Base-by-base conservation (phyloP, 2,329 filamentous ascomycete genomes). In the Monilinia vaccinii-corymbosi region DNA sequence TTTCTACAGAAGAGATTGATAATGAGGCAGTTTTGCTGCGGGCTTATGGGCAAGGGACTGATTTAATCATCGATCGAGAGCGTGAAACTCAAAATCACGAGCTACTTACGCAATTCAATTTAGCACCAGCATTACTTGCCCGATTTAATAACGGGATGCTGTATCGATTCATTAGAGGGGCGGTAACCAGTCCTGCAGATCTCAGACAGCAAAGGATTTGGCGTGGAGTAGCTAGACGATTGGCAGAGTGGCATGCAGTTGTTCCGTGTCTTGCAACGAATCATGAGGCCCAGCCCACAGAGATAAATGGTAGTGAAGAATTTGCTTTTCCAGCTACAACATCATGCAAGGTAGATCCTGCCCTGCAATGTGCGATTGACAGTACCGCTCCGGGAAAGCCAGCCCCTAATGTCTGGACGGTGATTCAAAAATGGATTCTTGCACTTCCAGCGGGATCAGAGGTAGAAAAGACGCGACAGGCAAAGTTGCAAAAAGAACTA, bases 141-240 rank as follows among this genome's bases (percentile, higher is more conserved):
- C 88, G 92, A 66, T 99, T 99, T 79, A 81, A 91, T 69, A 99
- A 99, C 72, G 94, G 94, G 67, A 89, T 99, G 76, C 82, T 99
- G 70, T 99, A 99, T 78, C 85, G 88, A 67, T 99, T 88, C 76
- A 88, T 97, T 66, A 83, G 84, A 63, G 94, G 94, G 56, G 83
- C 81, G 64, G 88, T 89, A 58, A 92, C 91, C 68, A 83, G 85
- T 56, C 88, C 93, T 50, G 81, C 86, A 68, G 92, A 97, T 73
- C 78, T 99, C 64, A 83, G 88, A 60, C 82, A 82, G 65, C 84
- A 88, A 48, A 78, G 83, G 34, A 83, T 97, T 70, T 94, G 91
- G 79, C 83, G 83, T 47, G 92, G 89, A 60, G 88, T 97, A 64
- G 94, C 94, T 32, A 83, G 83, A 63, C 82, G 89, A 62, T 80